These are phyloP conservation scores for Mollisia scopiformis DNA, from an alignment of 2,329 filamentous ascomycete genomes.

Conservation along the genomic window DNA sequence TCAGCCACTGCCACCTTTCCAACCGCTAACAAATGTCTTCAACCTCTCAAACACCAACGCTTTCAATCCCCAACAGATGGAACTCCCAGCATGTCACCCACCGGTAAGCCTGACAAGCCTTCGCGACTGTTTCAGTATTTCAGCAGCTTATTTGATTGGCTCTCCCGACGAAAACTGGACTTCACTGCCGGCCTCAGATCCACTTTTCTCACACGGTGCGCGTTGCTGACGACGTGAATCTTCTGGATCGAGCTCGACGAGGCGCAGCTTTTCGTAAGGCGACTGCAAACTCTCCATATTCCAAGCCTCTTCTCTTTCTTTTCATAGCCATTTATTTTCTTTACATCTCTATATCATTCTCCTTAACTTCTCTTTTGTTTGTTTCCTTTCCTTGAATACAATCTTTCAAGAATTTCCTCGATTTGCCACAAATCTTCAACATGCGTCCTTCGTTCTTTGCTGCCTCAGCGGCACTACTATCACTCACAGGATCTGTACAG, in stretches of 20 bases:
- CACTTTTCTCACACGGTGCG: slow-evolving; percentile 1
- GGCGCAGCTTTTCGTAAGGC: neutral
- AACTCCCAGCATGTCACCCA: neutral
- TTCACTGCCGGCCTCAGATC: neutral
- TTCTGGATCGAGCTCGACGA: neutral
- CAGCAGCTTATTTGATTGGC: neutral
- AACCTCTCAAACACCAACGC: neutral
- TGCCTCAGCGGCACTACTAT: slow-evolving; percentile 29
- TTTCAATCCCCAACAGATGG: neutral
- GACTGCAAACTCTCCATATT: neutral
- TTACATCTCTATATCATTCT: slow-evolving; percentile 5
- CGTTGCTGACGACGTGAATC: slow-evolving; percentile 8
- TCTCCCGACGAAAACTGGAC: neutral
- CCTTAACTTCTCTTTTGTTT: neutral
- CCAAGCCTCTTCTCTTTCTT: slow-evolving; percentile 4
- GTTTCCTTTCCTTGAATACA: neutral
- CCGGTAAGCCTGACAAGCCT: neutral
- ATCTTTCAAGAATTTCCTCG: neutral
- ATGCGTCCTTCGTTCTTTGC: slow-evolving; percentile 25
- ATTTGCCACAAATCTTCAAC: neutral
- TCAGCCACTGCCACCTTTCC: neutral
- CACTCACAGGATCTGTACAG: slow-evolving; percentile 22
- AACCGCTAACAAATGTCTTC: neutral
- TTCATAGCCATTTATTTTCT: neutral
- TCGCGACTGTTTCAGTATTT: neutral